Evolutionary conservation across 2,329 filamentous ascomycete species (phyloP).

Genomic region (Monilinia vaccinii-corymbosi): DNA sequence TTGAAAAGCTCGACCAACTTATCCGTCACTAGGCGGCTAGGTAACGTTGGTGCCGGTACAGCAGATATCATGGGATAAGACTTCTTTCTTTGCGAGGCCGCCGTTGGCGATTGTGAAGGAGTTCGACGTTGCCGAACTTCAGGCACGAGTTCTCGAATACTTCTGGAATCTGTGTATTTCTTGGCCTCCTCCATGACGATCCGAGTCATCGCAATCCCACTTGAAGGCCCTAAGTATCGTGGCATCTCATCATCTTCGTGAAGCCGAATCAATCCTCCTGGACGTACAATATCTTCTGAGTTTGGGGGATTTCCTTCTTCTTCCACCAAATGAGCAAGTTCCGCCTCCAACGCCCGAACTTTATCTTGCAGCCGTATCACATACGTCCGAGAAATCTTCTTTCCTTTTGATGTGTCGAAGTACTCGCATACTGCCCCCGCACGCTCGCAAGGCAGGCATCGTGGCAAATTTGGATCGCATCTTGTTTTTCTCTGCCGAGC

Average conservation of each 20-base stretch:
- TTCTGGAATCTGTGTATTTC: conserved; percentile 81
- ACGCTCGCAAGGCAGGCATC: conserved; percentile 86
- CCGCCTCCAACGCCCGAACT: conserved; percentile 71
- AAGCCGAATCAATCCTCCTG: conserved; percentile 76
- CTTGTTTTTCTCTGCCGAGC: conserved; percentile 70
- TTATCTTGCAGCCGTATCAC: conserved; percentile 86
- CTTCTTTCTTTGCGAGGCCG: conserved; percentile 57
- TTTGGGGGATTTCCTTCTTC: conserved; percentile 64
- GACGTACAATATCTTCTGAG: conserved; percentile 77
- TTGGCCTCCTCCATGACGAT: conserved; percentile 96
- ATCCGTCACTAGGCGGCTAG: conserved; percentile 64
- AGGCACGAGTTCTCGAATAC: conserved; percentile 85
- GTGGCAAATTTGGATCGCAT: conserved; percentile 87
- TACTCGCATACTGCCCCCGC: conserved; percentile 91
- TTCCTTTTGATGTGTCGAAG: conserved; percentile 79
- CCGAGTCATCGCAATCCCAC: conserved; percentile 89
- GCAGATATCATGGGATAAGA: conserved; percentile 87
- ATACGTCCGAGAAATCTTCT: conserved; percentile 81
- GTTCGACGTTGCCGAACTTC: conserved; percentile 55
- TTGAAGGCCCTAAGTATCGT: conserved; percentile 86
- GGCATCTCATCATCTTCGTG: conserved; percentile 77
- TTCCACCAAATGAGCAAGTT: conserved; percentile 70
- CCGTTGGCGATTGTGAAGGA: conserved; percentile 55
- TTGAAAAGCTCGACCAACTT: conserved; percentile 78
- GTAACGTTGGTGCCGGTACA: conserved; percentile 67